Evolutionary conservation across 2,329 filamentous ascomycete species (phyloP), one percentile per base, ranked within the genome.

Genomic region (Dothiorella sarmentorum): DNA sequence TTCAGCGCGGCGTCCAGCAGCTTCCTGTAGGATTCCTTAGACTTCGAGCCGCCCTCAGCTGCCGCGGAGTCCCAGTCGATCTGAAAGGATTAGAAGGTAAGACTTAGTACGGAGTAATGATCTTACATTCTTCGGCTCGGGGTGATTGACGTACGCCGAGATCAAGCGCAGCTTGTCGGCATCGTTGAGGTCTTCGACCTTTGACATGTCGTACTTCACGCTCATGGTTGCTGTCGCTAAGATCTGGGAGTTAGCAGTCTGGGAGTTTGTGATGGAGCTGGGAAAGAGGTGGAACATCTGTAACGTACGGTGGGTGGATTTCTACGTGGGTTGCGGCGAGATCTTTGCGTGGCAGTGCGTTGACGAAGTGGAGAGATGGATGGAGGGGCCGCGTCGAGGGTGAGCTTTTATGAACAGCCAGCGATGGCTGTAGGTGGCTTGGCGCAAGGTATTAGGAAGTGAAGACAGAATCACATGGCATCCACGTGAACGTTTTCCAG

Each of bases 11-110:
- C 4, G 17, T 18, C 15, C 17, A 56, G 7, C 52, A 56, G 33
- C 18, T 56, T 56, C 18, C 35, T 56, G 52, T 56, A 56, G 3
- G 38, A 44, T 3, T 44, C 52, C 52, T 56, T 56, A 38, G 38
- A 44, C 13, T 29, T 31, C 7, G 38, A 43, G 38, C 38, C 38
- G 9, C 17, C 52, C 18, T 31, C 9, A 10, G 27, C 6, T 11
- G 35, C 38, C 2, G 52, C 52, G 7, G 27, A 3, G 13, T 38
- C 29, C 52, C 52, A 56, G 27, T 56, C 13, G 20, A 56, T 38
- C 52, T 56, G 18, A 13, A 10, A 40, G 7, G 26, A 31, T 37
- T 5, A 40, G 49, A n/a, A n/a, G 10, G 37, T 4, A 5, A 17
- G 18, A 10, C n/a, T 9, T 31, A n/a, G n/a, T 9, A 5, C 3